Base-by-base conservation (phyloP, 2,329 filamentous ascomycete species). In the Penicillium sp. region DNA sequence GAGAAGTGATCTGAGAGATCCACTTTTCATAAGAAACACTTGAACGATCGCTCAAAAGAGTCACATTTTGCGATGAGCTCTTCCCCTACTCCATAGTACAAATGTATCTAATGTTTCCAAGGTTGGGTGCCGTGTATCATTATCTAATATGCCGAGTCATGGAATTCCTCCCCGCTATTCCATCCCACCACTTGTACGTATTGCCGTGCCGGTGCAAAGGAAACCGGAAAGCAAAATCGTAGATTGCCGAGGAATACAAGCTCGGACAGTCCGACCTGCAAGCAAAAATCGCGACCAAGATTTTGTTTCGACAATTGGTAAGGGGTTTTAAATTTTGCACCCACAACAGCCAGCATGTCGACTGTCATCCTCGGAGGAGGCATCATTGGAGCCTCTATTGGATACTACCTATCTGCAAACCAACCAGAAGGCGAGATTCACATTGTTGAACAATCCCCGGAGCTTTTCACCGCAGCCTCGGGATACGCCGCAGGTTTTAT, bases 401-500 rank as follows among this genome's bases (percentile, higher is more conserved):
- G 87, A n/a, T 91, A 87, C 73, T 91, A 89, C 70, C 82, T 92
- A 33, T 84, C 85, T 7, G 62, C 70, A 45, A 74, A 78, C 5
- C 57, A 63, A 29, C 48, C 63, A 31, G 46, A 62, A 31, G 55
- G 64, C 6, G 75, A 77, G 33, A 84, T 87, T 51, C 82, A 85
- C 60, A 73, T 88, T 23, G 60, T 88, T 39, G 85, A 87, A 65
- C 76, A 82, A 6, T 81, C 82, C 5, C 71, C 79, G 0, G 70
- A 84, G 60, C 80, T 92, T 33, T 91, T 92, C 72, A 81, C 84
- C 11, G 90, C 87, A 31, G 89, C 90, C 0, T 92, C 88, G 2
- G 89, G 90, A 1, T 86, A 84, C 62, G 88, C 89, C 0, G 90
- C 82, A 19, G 89, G 90, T 0, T 93, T 92, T 67, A 69, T 92